Evolutionary conservation across 2,329 filamentous ascomycete genomes (phyloP), one percentile per base, ranked within the genome.

Genomic region (Geosmithia putterillii): DNA sequence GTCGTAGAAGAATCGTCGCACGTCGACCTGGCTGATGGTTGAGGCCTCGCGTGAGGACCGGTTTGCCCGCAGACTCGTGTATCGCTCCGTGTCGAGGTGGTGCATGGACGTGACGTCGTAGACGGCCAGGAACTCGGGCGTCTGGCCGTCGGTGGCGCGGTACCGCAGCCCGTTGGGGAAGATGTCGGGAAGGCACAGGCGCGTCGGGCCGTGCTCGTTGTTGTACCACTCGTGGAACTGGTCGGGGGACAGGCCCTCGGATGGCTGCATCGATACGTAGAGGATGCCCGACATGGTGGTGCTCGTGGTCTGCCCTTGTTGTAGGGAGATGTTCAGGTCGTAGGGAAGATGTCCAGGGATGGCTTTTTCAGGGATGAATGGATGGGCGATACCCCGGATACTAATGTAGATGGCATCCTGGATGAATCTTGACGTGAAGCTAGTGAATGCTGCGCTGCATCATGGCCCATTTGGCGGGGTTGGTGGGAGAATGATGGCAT

Each of bases 221-320:
- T 94, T 89, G 69, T 94, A 94, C 85, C 86, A 90, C 59, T 94
- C 86, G 62, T 94, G 83, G 64, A 94, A 94, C 54, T 85, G 78
- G 48, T 76, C 69, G 40, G 73, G 62, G 44, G 80, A 69, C 52
- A 87, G 71, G 51, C 72, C 73, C 45, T 75, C 69, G 59, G 75
- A 72, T 53, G 86, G 86, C 63, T 89, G 80, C 82, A 94, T 94
- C 15, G 85, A 88, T 52, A 94, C 87, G 59, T 82, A 87, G 56
- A 94, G 79, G 54, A 88, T 78, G 46, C 86, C 86, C 14, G 61
- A 51, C 60, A 63, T 65, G 42, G 43, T 51, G 41, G 18, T 21
- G 28, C 28, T 9, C 9, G 28, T 9, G n/a, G 9, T 9, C 28
- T n/a, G 28, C 28, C 9, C 28, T n/a, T 9, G 28, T 9, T 34